Evolutionary conservation across 495 filamentous ascomycete species (phyloP).

Genomic region (Penicillium desertorum): DNA sequence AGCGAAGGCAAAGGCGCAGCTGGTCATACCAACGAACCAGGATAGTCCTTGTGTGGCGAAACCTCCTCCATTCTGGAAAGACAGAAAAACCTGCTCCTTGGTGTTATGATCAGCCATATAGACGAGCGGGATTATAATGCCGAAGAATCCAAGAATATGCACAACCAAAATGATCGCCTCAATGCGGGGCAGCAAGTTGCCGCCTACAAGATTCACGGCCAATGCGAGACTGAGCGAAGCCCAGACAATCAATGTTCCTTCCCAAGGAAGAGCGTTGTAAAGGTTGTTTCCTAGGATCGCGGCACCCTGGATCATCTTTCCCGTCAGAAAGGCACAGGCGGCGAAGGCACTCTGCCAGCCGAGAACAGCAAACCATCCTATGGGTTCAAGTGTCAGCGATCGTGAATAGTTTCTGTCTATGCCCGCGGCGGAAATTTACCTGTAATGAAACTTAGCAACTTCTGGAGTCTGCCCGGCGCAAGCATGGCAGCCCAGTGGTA

Average conservation of each 20-base stretch:
- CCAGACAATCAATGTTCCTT: conserved; percentile 45
- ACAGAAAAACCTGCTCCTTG: conserved; percentile 31
- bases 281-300: conserved; percentile 22
- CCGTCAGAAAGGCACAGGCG: conserved; percentile 30
- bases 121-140: conserved; percentile 42
- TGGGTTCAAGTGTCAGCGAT: conserved; percentile 13
- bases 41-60: conserved; percentile 38
- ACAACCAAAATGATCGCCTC: conserved; percentile 40
- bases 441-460: conserved; percentile 44
- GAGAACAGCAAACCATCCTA: conserved; percentile 38
- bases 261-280: conserved; percentile 35
- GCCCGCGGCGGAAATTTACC: conserved; percentile 18
- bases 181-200: conserved; percentile 39
- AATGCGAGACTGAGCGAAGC: conserved; percentile 21
- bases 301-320: conserved; percentile 38
- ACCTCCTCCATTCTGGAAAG: conserved; percentile 36
- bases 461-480: conserved; percentile 34
- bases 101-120: conserved; percentile 28
- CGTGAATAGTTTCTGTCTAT: conserved; percentile 8
- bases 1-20: conserved; percentile 30
- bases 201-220: conserved; percentile 35
- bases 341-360: conserved; percentile 36
- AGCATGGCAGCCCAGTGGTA: conserved; percentile 49
- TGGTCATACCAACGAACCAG: conserved; percentile 36
- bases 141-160: conserved; percentile 48